Base-by-base conservation (phyloP, 179 eudicot genomes). In the Spergularia azorica region DNA sequence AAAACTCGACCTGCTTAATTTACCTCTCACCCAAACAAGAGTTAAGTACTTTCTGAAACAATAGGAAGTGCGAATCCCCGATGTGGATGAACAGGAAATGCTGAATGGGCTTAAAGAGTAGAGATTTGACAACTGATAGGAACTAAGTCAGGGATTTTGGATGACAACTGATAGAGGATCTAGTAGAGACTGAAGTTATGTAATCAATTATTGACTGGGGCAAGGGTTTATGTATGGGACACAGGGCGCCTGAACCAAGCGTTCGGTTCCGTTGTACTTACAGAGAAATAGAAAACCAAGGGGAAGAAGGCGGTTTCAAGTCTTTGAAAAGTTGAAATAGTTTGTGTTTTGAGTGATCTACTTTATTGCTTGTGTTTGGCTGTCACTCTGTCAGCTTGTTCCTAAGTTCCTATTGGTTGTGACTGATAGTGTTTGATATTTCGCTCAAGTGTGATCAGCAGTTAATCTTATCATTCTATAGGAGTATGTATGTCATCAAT, bases 361-460 rank as follows among this genome's bases (percentile, higher is more conserved):
- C 48, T 43, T 4, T 3, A 43, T 43, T 1, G 48, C 48, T 43
- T 43, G n/a, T n/a, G 48, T 43, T 43, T 43, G 48, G 48, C 48
- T 43, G n/a, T n/a, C n/a, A n/a, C n/a, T n/a, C n/a, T n/a, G 48
- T 6, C 48, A 43, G 41, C 14, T 51, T 26, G n/a, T n/a, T n/a
- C n/a, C 36, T 55, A 26, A 36, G 10, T 26, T 26, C 0, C 66
- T 15, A 39, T 65, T 54, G 51, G 66, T 59, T 41, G 18, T 6
- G 54, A 46, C 15, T 11, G 58, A 60, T 20, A n/a, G 26, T 68
- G 60, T 76, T 38, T 69, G n/a, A 67, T 26, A 41, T 67, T 52
- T 21, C 48, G 38, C 60, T 59, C 13, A 32, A 39, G 20, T 74
- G 59, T 50, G 21, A 1, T 32, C 10, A 43, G 21, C 66, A 60